phyloP scores from a whole-genome alignment of 352 stramenopile species.

The Achlya hypogyna region DNA sequence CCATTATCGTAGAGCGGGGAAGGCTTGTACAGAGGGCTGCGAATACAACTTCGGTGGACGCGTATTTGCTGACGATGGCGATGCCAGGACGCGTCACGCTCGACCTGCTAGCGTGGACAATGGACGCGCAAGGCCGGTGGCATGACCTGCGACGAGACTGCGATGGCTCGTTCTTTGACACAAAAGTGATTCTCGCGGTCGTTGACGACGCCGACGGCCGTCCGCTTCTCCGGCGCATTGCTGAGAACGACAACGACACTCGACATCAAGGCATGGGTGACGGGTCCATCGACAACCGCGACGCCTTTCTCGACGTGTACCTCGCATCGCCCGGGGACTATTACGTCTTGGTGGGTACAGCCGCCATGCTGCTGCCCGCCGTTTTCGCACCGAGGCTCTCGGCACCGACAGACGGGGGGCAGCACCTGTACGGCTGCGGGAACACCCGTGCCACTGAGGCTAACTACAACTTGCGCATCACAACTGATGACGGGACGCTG shows the following conservation, averaged over 20 bases:
- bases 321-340: background rate
- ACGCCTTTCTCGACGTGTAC: background rate
- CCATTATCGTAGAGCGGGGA: background rate
- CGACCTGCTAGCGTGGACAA: background rate
- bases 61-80: background rate
- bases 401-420: background rate
- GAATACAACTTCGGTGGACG: background rate
- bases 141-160: background rate
- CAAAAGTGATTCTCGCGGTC: background rate
- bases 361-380: background rate
- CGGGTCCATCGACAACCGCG: background rate
- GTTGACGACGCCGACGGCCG: background rate
- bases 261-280: background rate
- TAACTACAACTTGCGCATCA: background rate
- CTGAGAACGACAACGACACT: background rate
- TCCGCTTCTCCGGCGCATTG: background rate
- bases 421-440: background rate
- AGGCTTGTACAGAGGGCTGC: background rate
- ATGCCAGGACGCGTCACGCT: background rate
- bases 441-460: background rate
- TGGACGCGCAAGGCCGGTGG: background rate
- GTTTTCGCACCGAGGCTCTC: background rate
- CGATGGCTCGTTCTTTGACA: conserved; percentile 3
- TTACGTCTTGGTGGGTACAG: background rate
- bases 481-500: background rate